Base-by-base conservation (phyloP, 1,284 basidiomycete species). In the Ustilago shanxiensis region DNA sequence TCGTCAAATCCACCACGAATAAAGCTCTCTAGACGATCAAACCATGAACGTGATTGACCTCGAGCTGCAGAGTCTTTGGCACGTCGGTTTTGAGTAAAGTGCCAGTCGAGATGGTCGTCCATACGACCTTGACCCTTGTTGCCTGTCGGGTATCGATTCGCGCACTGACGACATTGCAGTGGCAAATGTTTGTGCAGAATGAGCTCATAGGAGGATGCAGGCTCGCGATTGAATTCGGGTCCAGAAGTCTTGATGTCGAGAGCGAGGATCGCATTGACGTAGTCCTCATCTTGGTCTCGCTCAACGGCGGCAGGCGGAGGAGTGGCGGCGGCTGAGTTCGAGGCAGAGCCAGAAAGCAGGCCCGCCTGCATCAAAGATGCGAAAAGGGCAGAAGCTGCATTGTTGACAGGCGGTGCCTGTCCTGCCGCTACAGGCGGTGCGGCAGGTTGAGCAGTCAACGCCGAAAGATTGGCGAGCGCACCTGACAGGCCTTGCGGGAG, bases 91-190 rank as follows among this genome's bases (percentile, higher is more conserved):
- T 97, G 93, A 79, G 92, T 90, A 88, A 98, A 98, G 87, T 99
- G 97, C 92, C 95, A 93, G 86, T 99, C 97, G 79, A 99, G 89
- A 85, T 99, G 97, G 61, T 92, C 90, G 80, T 97, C 91, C 88
- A 95, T 90, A 28, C 89, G 89, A 83, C 91, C 91, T 87, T 92
- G 94, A 72, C 93, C 94, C 56, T 88, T 84, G 28, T 87, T 84
- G 44, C 90, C 90, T 75, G 93, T 91, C 50, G 92, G 88, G 86
- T 96, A 98, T 60, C 97, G 91, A 72, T 93, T 88, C 11, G 93
- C 94, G 88, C 96, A 99, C 85, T 98, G 96, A 86, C 93, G 94
- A 89, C 96, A 99, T 87, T 95, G 93, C 24, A 91, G 88, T 11
- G 92, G 90, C 24, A 96, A 88, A 61, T 95, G 65, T 45, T 79